Evolutionary conservation across 495 filamentous ascomycete species (phyloP), one percentile per base, ranked within the genome.

Genomic region (Tuber melanosporum): DNA sequence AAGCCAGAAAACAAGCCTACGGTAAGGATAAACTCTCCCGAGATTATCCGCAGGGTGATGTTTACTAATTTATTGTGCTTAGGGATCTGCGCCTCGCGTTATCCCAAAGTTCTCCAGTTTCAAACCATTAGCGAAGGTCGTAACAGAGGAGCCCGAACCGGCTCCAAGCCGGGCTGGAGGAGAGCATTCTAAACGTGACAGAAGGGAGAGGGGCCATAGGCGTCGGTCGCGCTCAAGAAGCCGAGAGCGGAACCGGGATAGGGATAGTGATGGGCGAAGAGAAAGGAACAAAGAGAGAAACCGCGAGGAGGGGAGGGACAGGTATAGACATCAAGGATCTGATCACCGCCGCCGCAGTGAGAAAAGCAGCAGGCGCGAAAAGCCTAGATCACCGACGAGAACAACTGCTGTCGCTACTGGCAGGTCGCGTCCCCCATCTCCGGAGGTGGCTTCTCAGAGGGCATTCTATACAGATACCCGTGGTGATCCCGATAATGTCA

Each of bases 401-500:
- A 69, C 12, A 45, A 49, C 43, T 10, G 52, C 72, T 44, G 8
- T 79, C 32, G 44, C 72, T 44, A 70, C 46, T 57, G 62, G 75
- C 73, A 79, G 43, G 17, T 69, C 47, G 17, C 73, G 74, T 44
- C 78, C 80, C 12, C 74, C 76, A 46, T 82, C 80, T 32, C 77
- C 80, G 43, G 80, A 82, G 32, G 74, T 75, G 20, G 62, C 78
- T 10, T 71, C 81, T 6, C 62, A 80, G 32, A 80, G 80, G 45
- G 76, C 71, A 52, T 83, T 72, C 71, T 83, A 82, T 73, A 47
- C 90, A 14, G 90, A 92, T 81, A 85, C 82, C 36, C 87, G 87
- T 81, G 92, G 92, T 1, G 92, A 93, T 81, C 84, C 83, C 22
- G 85, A 87, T 71, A 92, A 89, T 76, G 73, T 91, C 7, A 84